phyloP scores from a whole-genome alignment of 139 green algal species.

The Dunaliella primolecta region DNA sequence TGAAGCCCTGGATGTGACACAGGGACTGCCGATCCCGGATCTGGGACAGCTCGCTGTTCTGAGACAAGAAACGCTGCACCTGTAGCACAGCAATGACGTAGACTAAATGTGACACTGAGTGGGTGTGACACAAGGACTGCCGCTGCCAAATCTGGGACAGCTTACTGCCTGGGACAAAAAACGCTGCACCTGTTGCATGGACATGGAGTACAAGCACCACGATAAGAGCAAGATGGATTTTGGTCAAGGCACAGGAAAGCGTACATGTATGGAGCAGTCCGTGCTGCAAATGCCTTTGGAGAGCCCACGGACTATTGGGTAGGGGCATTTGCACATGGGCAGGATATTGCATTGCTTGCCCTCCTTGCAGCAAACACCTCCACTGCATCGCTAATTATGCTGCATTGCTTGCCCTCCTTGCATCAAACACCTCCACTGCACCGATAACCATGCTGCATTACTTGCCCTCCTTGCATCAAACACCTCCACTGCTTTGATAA shows the following conservation, averaged over 20 bases:
- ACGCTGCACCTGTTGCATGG: constrained; percentile 20
- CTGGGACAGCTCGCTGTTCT: constrained; percentile 33
- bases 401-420: too few relatives aligned
- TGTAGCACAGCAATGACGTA: constrained; percentile 12
- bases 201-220: too few relatives aligned
- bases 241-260: not conserved
- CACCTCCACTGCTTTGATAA: too few relatives aligned
- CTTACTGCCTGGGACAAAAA: constrained; percentile 44
- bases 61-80: constrained; percentile 37
- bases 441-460: too few relatives aligned
- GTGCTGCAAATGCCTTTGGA: not conserved
- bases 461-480: too few relatives aligned
- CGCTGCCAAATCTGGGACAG: constrained; percentile 17
- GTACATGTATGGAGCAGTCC: not conserved
- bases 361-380: too few relatives aligned
- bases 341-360: not conserved
- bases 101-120: not conserved
- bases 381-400: too few relatives aligned
- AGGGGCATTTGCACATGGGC: not conserved
- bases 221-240: too few relatives aligned
- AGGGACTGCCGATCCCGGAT: constrained; percentile 30
- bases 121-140: constrained; percentile 30
- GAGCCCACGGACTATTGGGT: not conserved
- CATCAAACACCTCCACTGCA: too few relatives aligned
- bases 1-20: constrained; percentile 29